Evolutionary conservation across 2,329 filamentous ascomycete species (phyloP).

Genomic region (Monilinia polystroma): DNA sequence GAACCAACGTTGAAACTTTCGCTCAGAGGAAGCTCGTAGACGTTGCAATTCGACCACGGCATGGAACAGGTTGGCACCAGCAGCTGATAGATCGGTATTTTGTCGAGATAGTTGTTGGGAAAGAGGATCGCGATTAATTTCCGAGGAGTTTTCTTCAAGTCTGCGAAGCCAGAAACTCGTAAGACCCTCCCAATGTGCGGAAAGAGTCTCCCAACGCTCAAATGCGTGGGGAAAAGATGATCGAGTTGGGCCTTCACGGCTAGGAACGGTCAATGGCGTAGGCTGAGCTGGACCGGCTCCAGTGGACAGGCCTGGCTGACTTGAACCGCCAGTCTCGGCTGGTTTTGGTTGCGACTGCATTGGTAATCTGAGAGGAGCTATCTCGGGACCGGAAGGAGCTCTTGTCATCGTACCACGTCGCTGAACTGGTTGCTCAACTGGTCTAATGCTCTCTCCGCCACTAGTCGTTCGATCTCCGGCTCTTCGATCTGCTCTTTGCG

Average conservation of each 20-base stretch:
- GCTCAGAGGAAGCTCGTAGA: constrained; percentile 88
- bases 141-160: constrained; percentile 84
- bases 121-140: constrained; percentile 77
- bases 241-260: constrained; percentile 42
- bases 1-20: constrained; percentile 98
- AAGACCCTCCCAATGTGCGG: constrained; percentile 95
- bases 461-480: constrained; percentile 31
- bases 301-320: constrained; percentile 16
- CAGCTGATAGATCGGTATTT: constrained; percentile 94
- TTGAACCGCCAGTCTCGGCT: constrained; percentile 25
- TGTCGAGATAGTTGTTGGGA: constrained; percentile 88
- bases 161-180: constrained; percentile 97
- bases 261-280: constrained; percentile 16
- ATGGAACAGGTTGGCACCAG: constrained; percentile 95
- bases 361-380: constrained; percentile 35
- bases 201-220: constrained; percentile 94
- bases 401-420: constrained; percentile 34
- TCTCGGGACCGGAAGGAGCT: constrained; percentile 36
- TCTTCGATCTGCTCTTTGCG: constrained; percentile 37
- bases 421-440: constrained; percentile 33
- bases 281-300: constrained; percentile 22
- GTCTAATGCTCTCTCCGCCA: constrained; percentile 24
- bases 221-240: constrained; percentile 94
- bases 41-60: constrained; percentile 95
- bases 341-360: constrained; percentile 33